phyloP scores from a whole-genome alignment of 306 rosid species.

The Leucaena leucocephala region DNA sequence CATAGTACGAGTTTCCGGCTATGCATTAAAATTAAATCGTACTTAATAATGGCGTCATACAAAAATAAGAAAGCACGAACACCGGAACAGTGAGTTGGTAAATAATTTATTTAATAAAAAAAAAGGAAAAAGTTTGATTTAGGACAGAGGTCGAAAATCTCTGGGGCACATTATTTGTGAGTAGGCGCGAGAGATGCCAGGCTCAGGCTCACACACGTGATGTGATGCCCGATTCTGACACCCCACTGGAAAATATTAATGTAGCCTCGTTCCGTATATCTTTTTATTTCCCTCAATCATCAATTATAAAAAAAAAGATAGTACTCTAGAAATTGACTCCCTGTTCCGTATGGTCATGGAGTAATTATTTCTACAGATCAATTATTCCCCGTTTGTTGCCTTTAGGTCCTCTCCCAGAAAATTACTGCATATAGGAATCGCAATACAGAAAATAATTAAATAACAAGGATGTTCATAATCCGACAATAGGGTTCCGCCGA shows the following conservation, averaged over 20 bases:
- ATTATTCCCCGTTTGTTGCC: background rate
- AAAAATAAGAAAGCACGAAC: background rate
- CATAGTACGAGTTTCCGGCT: background rate
- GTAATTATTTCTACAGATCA: background rate
- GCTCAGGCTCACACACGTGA: conserved; percentile 5
- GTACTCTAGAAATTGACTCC: background rate
- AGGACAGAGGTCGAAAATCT: background rate
- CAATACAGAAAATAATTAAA: no score
- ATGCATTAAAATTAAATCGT: background rate
- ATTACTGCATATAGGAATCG: background rate
- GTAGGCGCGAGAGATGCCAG: background rate
- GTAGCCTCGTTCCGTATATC: background rate
- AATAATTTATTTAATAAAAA: no score
- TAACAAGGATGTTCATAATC: background rate
- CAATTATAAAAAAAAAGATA: background rate
- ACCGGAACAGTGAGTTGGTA: background rate
- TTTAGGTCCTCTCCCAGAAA: background rate
- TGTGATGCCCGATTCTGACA: background rate
- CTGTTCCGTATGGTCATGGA: no score
- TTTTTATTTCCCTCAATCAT: background rate
- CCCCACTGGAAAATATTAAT: background rate
- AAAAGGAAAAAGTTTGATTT: background rate
- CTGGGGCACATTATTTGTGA: background rate
- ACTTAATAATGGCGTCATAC: background rate
- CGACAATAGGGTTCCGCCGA: background rate